Evolutionary conservation across 163 green algal species (phyloP), one percentile per base, ranked within the genome.

Genomic region (Chlorella variabilis): DNA sequence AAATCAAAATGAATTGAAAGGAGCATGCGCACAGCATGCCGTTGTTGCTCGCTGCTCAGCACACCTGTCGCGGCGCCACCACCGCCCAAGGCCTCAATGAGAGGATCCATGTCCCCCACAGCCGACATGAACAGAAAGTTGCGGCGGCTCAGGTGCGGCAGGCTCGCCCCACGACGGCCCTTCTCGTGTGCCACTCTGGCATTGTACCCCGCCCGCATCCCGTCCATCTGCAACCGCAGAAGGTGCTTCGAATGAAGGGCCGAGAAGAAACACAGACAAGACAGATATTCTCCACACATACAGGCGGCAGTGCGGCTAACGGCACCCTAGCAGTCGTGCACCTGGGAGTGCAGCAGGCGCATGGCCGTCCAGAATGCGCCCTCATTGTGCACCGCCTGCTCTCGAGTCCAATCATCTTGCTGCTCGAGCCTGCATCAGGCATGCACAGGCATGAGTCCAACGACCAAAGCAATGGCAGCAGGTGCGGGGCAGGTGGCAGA

Each of bases 351-450:
- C 36, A 80, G 63, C 81, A 86, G 75, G 54, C 75, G 36, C n/a
- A 86, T 59, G 13, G 56, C 75, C 1, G 34, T 25, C 81, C 81
- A 86, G 20, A 82, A 76, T 7, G 45, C 63, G 34, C 33, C 65
- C n/a, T 29, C 41, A 21, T 58, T 49, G 39, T 8, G 27, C 13
- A 38, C 39, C 0, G 39, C 42, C 56, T 84, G 70, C 70, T 74
- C 34, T 41, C 63, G n/a, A 13, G 80, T 67, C 84, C 84, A 86
- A 0, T 42, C 59, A 23, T 89, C 62, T 71, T 89, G 84, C 33
- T 45, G 39, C 58, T 84, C 58, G 23, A 89, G 81, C 83, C 79
- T 84, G 78, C n/a, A n/a, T 33, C 2, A 13, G 33, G 2, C n/a
- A 17, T 36, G 29, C 25, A 31, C 31, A 25, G 61, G 2, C 8